Conservation (phyloP, 768 basidiomycete species). For the Floccularia luteovirens region DNA sequence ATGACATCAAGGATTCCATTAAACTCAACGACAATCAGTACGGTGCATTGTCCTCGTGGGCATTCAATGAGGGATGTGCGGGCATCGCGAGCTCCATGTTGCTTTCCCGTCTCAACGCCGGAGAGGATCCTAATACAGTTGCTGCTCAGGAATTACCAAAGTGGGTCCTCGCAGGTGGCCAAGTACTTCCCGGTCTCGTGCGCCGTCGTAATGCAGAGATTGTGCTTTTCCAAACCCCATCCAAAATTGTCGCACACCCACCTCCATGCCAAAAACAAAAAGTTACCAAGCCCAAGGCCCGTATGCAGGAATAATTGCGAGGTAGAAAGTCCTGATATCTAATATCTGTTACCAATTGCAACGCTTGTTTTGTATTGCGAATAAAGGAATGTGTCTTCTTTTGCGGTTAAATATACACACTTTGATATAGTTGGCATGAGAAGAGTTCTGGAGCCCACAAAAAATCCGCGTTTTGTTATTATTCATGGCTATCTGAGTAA, state of each 20-base stretch:
- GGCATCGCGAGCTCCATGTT: constrained; percentile 17
- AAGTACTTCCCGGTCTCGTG: constrained; percentile 18
- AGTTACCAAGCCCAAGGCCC: too few species aligned
- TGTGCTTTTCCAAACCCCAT: constrained; percentile 20
- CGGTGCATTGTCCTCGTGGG: constrained; percentile 21
- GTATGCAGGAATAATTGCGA: too few species aligned
- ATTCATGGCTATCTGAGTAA: too few species aligned
- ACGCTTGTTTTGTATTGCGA: too few species aligned
- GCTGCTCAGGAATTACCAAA: constrained; percentile 22
- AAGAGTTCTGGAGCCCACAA: too few species aligned
- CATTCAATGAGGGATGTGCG: constrained; percentile 22
- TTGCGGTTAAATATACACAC: too few species aligned
- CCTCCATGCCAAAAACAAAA: too few species aligned
- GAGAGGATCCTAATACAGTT: constrained; percentile 22
- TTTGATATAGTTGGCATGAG: too few species aligned
- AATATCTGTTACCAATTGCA: too few species aligned
- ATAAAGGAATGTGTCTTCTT: too few species aligned
- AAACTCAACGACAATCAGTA: constrained; percentile 24
- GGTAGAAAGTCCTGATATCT: too few species aligned
- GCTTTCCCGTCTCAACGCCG: constrained; percentile 19
- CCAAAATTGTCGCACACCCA: constrained; percentile 18
- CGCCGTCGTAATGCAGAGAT: constrained; percentile 19
- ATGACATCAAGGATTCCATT: constrained; percentile 13
- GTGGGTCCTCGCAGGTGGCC: constrained; percentile 19
- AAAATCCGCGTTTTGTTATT: too few species aligned